phyloP scores from a whole-genome alignment of 805 yeast species.

The Lipomyces kockii region DNA sequence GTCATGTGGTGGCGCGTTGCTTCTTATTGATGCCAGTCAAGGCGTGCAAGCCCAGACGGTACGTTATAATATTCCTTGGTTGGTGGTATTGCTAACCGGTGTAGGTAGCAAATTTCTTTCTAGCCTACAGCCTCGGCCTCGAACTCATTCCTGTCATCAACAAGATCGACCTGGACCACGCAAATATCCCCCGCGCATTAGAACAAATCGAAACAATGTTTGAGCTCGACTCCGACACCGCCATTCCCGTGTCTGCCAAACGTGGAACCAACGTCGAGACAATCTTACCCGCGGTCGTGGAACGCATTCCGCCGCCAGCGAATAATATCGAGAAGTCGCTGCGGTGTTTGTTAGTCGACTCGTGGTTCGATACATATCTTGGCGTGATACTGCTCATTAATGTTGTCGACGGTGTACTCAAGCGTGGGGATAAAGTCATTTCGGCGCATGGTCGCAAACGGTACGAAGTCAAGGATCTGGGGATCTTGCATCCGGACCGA shows the following conservation, averaged over 20 bases:
- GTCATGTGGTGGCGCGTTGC: constrained; percentile 90
- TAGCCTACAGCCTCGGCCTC: constrained; percentile 85
- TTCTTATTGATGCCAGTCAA: constrained; percentile 91
- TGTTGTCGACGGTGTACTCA: constrained; percentile 80
- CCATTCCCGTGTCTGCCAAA: constrained; percentile 88
- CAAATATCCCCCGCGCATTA: constrained; percentile 77
- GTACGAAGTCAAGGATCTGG: constrained; percentile 90
- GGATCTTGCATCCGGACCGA: constrained; percentile 93
- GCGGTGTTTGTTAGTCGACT: constrained; percentile 85
- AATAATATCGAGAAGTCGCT: constrained; percentile 61
- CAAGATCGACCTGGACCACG: constrained; percentile 87
- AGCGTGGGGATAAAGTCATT: constrained; percentile 72
- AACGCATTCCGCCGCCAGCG: constrained; percentile 77
- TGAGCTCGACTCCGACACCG: constrained; percentile 74
- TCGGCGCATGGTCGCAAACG: constrained; percentile 76
- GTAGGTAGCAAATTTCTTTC: constrained; percentile 80
- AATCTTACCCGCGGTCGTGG: constrained; percentile 80
- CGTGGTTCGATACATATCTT: constrained; percentile 93
- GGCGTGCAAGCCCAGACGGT: constrained; percentile 97
- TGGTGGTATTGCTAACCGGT: background rate
- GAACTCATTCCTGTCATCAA: constrained; percentile 86
- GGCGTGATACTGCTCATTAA: constrained; percentile 88
- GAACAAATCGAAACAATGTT: constrained; percentile 86
- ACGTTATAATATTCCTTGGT: background rate
- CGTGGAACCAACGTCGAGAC: constrained; percentile 80